Base-by-base conservation (phyloP, 2,329 filamentous ascomycete genomes). In the Diatrype stigma region DNA sequence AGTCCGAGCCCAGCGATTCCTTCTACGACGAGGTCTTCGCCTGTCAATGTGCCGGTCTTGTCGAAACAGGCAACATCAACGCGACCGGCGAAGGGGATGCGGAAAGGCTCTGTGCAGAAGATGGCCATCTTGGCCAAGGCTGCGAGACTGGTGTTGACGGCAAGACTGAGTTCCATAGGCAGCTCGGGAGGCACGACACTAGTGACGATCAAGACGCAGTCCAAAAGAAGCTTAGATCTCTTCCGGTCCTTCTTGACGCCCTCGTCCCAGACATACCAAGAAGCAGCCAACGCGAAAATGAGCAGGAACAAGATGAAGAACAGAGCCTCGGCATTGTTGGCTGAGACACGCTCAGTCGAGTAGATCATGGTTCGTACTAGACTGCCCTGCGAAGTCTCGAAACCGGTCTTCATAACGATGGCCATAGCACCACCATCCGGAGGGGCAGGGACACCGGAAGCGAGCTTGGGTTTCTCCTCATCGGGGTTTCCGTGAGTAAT, bases 301-400 rank as follows among this genome's bases (percentile, higher is more conserved):
- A 96, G 82, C 26, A 99, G 81, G 79, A 99, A 99, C 53, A 99
- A 80, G 59, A 99, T 99, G 76, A 99, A 99, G 54, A 96, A 80
- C n/a, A 99, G 75, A 2, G 94, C 94, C 72, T 99, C 94, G 42
- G 86, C 86, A 65, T 99, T 97, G 74, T 96, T 96, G 61, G 94
- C 94, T n/a, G 93, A 97, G 22, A 99, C 93, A 59, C 93, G 90
- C 71, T 99, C 94, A 2, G 94, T 99, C 1, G 95, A 96, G 76
- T 96, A 99, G 65, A 99, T 99, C 94, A 99, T 99, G 60, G 94
- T 99, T 56, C 94, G 89, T 54, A 99, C 94, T 53, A 99, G 82
- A 70, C 91, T 96, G 56, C 94, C 94, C 73, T 99, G 95, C 51
- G 93, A 97, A 11, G 94, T 99, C 73, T 99, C 95, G 64, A 99